Evolutionary conservation across 148 eudicot genomes (phyloP).

Genomic region (Chenopodium berlandieri): DNA sequence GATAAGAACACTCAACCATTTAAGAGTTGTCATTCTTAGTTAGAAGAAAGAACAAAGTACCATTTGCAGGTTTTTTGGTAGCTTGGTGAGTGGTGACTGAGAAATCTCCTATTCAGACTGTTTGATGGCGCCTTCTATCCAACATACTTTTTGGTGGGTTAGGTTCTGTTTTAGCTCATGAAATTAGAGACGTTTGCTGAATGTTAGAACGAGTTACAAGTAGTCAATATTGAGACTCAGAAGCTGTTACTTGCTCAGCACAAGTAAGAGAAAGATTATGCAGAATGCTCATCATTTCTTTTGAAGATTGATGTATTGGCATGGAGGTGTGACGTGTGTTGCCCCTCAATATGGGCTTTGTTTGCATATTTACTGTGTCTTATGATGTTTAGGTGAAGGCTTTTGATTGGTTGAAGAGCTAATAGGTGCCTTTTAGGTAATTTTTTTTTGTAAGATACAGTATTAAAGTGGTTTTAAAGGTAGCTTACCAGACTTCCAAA

Average conservation of each 20-base stretch:
- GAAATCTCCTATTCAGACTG: background rate
- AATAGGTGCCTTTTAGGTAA: background rate
- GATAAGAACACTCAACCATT: background rate
- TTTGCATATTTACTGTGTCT: background rate
- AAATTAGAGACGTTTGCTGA: background rate
- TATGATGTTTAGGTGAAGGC: background rate
- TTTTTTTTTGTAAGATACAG: background rate
- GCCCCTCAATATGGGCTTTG: background rate
- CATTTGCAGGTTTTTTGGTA: background rate
- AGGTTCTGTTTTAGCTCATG: background rate
- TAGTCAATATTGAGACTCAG: background rate
- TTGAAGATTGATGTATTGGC: background rate
- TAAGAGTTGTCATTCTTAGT: background rate
- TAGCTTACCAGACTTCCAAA: background rate
- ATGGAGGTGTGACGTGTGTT: background rate
- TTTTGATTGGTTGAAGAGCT: background rate
- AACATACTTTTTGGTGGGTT: background rate
- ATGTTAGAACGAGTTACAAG: background rate
- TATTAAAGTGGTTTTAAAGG: background rate
- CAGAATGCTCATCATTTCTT: background rate
- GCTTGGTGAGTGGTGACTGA: background rate
- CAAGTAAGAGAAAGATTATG: background rate
- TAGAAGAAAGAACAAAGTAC: background rate
- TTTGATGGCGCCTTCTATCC: background rate
- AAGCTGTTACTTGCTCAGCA: background rate